Conservation (phyloP, 1,284 basidiomycete genomes). For the Heterobasidion parviporum region DNA sequence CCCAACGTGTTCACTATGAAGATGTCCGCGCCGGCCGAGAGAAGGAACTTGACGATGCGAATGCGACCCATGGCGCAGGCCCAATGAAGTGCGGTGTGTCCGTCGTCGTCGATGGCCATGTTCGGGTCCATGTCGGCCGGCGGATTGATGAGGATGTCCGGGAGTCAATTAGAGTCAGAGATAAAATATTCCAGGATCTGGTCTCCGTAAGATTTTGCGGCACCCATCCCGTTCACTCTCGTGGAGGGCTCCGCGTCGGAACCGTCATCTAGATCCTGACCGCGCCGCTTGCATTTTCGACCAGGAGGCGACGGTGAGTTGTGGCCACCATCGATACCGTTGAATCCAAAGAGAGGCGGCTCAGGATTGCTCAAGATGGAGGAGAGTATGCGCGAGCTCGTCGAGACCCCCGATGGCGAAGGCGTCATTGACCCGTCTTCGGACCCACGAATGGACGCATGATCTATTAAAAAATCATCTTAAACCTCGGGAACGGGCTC, state of each 20-base stretch:
- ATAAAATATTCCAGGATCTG: slow-evolving; percentile 99
- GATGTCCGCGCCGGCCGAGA: slow-evolving; percentile 93
- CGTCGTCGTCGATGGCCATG: slow-evolving; percentile 96
- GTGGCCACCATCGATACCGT: slow-evolving; percentile 30
- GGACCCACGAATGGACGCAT: slow-evolving; percentile 55
- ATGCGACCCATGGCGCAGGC: slow-evolving; percentile 99
- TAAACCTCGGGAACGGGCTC: slow-evolving; percentile 33
- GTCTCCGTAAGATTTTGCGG: slow-evolving; percentile 75
- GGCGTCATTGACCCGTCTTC: slow-evolving; percentile 83
- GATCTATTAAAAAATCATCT: slow-evolving; percentile 50
- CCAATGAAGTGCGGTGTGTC: slow-evolving; percentile 97
- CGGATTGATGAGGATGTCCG: slow-evolving; percentile 81
- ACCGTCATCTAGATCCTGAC: slow-evolving; percentile 15
- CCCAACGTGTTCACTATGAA: slow-evolving; percentile 97
- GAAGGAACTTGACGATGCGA: slow-evolving; percentile 90
- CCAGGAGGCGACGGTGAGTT: slow-evolving; percentile 24
- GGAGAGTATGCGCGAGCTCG: slow-evolving; percentile 84
- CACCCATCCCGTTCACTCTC: slow-evolving; percentile 30
- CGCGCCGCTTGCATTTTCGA: slow-evolving; percentile 23
- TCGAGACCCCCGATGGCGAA: slow-evolving; percentile 77
- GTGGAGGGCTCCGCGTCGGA: slow-evolving; percentile 30
- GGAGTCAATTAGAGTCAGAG: slow-evolving; percentile 92
- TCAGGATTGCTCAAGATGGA: slow-evolving; percentile 57
- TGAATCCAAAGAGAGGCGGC: slow-evolving; percentile 29
- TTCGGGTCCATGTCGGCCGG: slow-evolving; percentile 94